A percentile compares a stretch with the other conserved stretches of the same genome.
phyloP scores from a whole-genome alignment of 257 asterid genomes.

The Craterostigma plantagineum region DNA sequence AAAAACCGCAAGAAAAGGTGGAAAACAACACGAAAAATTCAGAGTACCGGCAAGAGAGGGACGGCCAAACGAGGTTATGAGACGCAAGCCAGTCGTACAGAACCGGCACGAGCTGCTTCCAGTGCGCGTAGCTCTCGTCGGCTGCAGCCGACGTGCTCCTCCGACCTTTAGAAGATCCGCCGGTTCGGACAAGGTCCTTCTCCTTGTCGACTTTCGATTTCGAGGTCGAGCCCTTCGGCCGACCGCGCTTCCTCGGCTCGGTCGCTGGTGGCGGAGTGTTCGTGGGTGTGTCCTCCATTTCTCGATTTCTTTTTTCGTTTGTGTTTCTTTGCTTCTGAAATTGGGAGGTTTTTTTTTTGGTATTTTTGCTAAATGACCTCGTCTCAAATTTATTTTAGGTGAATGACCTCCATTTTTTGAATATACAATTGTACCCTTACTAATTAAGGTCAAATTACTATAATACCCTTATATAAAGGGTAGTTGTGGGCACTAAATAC shows the following conservation, averaged over 20 bases:
- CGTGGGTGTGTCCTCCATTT: constrained; percentile 20
- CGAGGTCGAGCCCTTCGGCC: constrained; percentile 75
- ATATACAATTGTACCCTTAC: too few relatives aligned
- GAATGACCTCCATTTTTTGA: too few relatives aligned
- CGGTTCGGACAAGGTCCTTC: constrained; percentile 19
- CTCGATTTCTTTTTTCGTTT: not conserved
- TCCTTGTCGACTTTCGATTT: constrained; percentile 50
- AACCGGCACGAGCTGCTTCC: constrained; percentile 82
- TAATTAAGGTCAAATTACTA: too few relatives aligned
- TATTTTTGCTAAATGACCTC: too few relatives aligned
- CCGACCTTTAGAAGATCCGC: constrained; percentile 13
- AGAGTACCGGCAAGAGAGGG: constrained; percentile 52
- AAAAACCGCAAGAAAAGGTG: constrained; percentile 2
- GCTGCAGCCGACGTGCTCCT: constrained; percentile 31
- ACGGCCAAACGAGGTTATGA: constrained; percentile 46
- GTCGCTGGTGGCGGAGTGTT: constrained; percentile 19
- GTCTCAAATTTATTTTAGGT: too few relatives aligned
- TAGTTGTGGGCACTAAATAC: too few relatives aligned
- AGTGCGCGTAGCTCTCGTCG: constrained; percentile 71
- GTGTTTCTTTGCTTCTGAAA: too few relatives aligned
- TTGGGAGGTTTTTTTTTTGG: too few relatives aligned
- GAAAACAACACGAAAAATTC: not conserved
- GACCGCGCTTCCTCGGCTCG: constrained; percentile 76
- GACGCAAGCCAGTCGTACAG: constrained; percentile 69
- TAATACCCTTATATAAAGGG: too few relatives aligned